phyloP scores from a whole-genome alignment of 1,284 basidiomycete genomes.

The Heliocybe sulcata region DNA sequence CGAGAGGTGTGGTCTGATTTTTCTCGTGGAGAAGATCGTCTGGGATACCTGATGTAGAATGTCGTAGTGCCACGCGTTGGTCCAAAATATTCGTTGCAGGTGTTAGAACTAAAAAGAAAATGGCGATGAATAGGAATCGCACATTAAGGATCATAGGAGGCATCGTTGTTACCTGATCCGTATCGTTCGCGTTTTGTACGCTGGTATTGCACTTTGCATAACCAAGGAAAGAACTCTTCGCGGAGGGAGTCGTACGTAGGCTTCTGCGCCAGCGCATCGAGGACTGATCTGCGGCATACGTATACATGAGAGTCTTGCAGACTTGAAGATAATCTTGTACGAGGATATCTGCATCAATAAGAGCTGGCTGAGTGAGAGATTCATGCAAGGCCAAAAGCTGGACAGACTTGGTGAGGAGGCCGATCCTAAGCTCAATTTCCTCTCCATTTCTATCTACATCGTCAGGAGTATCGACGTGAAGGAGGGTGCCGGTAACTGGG shows the following conservation, averaged over 20 bases:
- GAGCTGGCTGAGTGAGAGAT: slow-evolving; percentile 5
- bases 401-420: slow-evolving; percentile 55
- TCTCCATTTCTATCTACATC: slow-evolving; percentile 61
- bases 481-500: slow-evolving; percentile 52
- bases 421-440: slow-evolving; percentile 69
- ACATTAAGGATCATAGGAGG: too few species aligned
- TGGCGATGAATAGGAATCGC: too few species aligned
- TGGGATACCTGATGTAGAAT: slow-evolving; percentile 42
- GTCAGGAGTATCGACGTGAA: slow-evolving; percentile 66
- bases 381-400: slow-evolving; percentile 2
- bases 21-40: not conserved
- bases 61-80: slow-evolving; percentile 43
- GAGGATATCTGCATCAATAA: slow-evolving; percentile 55
- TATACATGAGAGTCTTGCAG: slow-evolving; percentile 89
- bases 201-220: slow-evolving; percentile 80
- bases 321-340: slow-evolving; percentile 59
- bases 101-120: slow-evolving; percentile 38
- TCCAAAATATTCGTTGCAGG: slow-evolving; percentile 31
- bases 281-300: slow-evolving; percentile 68
- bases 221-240: slow-evolving; percentile 86
- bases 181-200: slow-evolving; percentile 52
- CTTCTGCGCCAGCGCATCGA: slow-evolving; percentile 70
- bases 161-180: slow-evolving; percentile 38
- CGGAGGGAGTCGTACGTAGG: slow-evolving; percentile 69
- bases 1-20: not conserved